These are phyloP conservation scores for Botrytis tulipae DNA, from an alignment of 2,329 filamentous ascomycete species.

Conservation along the genomic window DNA sequence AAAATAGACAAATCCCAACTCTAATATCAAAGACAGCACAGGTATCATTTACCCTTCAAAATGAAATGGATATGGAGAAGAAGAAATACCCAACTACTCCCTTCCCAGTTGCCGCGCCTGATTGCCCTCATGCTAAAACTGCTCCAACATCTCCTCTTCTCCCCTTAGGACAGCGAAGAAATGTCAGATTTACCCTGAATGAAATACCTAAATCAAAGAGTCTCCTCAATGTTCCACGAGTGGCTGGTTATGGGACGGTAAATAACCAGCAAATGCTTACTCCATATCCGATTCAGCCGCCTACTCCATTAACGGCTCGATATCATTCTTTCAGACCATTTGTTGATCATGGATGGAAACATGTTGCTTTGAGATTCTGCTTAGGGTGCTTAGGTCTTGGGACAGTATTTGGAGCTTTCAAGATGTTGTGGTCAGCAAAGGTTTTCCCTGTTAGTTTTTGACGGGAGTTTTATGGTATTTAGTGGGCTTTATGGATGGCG, in stretches of 20 bases:
- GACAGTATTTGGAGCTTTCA: background rate
- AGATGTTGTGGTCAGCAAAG: background rate
- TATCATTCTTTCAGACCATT: slow-evolving; percentile 15
- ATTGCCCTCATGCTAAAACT: background rate
- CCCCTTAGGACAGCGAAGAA: slow-evolving; percentile 5
- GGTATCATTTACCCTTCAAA: background rate
- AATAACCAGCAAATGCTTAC: background rate
- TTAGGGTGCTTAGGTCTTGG: slow-evolving; percentile 1
- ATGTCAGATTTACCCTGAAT: background rate
- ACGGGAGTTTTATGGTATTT: background rate
- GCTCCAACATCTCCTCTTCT: background rate
- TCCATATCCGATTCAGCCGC: slow-evolving; percentile 5
- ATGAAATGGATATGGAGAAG: background rate
- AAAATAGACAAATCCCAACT: background rate
- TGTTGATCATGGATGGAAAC: slow-evolving; percentile 14
- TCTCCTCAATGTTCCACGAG: background rate
- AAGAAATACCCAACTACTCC: slow-evolving; percentile 13
- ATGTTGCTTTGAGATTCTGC: background rate
- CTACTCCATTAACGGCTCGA: slow-evolving; percentile 12
- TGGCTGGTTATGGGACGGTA: background rate
- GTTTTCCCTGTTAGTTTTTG: background rate
- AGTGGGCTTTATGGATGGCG: background rate
- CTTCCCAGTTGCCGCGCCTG: background rate
- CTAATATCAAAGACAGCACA: background rate
- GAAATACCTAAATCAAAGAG: background rate